A percentile compares a stretch with the other conserved stretches of the same genome.
Conservation (phyloP, 2,329 filamentous ascomycete species). For the Botryotinia narcissicola region DNA sequence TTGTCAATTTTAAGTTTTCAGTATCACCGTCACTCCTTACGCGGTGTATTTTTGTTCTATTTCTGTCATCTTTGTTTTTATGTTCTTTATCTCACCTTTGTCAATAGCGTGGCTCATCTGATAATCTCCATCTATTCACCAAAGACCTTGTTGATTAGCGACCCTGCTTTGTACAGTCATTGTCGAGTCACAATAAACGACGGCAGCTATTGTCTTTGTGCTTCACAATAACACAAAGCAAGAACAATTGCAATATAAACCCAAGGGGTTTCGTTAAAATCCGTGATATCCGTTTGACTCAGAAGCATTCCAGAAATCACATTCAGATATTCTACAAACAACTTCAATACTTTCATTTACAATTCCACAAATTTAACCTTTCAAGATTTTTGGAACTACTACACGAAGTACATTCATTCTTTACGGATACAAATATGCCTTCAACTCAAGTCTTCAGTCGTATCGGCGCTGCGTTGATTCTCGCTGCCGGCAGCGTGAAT, state of each 20-base stretch:
- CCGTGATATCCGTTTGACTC: not conserved
- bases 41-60: slow-evolving; percentile 27
- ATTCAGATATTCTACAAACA: slow-evolving; percentile 3
- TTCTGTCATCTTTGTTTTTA: slow-evolving; percentile 1
- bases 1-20: not conserved
- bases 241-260: slow-evolving; percentile 1
- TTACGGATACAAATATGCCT: slow-evolving; percentile 25
- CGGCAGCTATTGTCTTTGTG: slow-evolving; percentile 2
- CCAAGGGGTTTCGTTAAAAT: not conserved
- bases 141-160: not conserved
- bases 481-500: slow-evolving; percentile 31
- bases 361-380: not conserved
- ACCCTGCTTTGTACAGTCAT: not conserved
- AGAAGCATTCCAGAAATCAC: not conserved
- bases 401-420: not conserved
- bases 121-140: not conserved
- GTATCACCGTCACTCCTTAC: slow-evolving; percentile 39
- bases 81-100: not conserved
- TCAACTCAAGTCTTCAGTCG: slow-evolving; percentile 29
- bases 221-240: not conserved
- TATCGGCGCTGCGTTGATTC: slow-evolving; percentile 36
- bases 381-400: not conserved
- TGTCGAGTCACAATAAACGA: slow-evolving; percentile 5
- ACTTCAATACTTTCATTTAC: slow-evolving; percentile 12
- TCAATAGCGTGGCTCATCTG: not conserved